Conservation (phyloP, 257 asterid genomes). For the Ballota nigra region DNA sequence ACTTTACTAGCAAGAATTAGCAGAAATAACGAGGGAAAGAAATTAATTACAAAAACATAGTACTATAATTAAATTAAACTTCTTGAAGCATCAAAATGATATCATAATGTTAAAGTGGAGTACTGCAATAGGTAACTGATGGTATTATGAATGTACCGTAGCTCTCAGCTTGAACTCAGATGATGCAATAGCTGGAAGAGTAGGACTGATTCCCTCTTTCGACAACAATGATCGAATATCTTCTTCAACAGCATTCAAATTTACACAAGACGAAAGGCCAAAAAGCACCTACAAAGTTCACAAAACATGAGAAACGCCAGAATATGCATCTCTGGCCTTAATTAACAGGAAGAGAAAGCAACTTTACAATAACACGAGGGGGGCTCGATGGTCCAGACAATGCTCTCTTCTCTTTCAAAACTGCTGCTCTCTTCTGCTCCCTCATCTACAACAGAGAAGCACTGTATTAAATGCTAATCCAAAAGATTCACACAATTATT, state of each 20-base stretch:
- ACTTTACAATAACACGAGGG: slow-evolving; percentile 83
- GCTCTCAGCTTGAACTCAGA: slow-evolving; percentile 79
- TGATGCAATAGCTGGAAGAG: slow-evolving; percentile 69
- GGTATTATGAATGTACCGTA: slow-evolving; percentile 49
- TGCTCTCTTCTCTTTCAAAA: slow-evolving; percentile 82
- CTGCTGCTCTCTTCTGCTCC: slow-evolving; percentile 74
- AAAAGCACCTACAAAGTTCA: slow-evolving; percentile 63
- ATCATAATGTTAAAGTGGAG: not conserved
- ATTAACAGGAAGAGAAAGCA: not conserved
- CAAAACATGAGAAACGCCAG: slow-evolving; percentile 1
- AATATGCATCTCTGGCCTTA: not conserved
- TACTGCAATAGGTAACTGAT: not conserved
- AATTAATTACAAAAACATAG: not conserved
- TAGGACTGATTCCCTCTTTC: slow-evolving; percentile 38
- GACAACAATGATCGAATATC: slow-evolving; percentile 64
- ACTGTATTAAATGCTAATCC: slow-evolving; percentile 6
- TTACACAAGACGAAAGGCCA: slow-evolving; percentile 69
- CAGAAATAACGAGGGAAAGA: not conserved
- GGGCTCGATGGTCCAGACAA: slow-evolving; percentile 67
- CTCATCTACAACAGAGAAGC: slow-evolving; percentile 48
- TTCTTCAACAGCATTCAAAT: slow-evolving; percentile 68
- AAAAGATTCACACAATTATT: not conserved
- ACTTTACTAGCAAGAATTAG: not conserved
- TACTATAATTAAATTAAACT: not conserved
- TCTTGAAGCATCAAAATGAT: not conserved